Base-by-base conservation (phyloP, 1,139 yeast species). In the Pichia sp. region DNA sequence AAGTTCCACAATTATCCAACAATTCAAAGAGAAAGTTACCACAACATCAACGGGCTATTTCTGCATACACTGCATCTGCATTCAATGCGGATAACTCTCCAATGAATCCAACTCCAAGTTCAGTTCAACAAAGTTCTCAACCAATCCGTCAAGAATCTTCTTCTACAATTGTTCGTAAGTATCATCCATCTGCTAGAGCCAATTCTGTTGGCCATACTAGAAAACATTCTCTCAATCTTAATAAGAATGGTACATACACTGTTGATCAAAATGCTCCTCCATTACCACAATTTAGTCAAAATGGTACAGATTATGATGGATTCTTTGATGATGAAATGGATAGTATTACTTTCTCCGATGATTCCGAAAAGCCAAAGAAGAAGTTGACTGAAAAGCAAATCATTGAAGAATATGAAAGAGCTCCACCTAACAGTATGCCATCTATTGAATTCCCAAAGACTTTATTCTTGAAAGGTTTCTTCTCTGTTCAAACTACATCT, bases 401-500 rank as follows among this genome's bases (percentile, higher is more conserved):
- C 44, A 73, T 85, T 55, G 80, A 78, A 19, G 82, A 82, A 57
- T 87, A 84, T 57, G 77, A 83, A 44, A 71, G 69, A 52, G 91
- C 93, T n/a, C 79, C 81, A 51, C 79, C 84, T 2, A 86, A 86
- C 44, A 71, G 86, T 15, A 90, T 91, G 97, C 96, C 95, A 24
- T 89, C 96, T 0, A 90, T 91, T 63, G 96, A 90, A 62, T 88
- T 83, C 62, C 96, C 96, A 54, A 86, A 86, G 68, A 91, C 96
- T 3, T 77, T 91, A 55, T 90, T 90, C 70, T 77, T 93, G 65
- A 90, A 91, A 66, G 98, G 98, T 1, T 90, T 93, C 61, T 93
- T 93, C 70, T 84, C 94, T 53, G 98, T 91, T 39, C 97, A 90
- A 67, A 87, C 96, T 1, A 93, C 99, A 0, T 89, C 97, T 2